Percentiles rank a stretch among this genome's conserved stretches.
These are phyloP conservation scores for Boletus reticuloceps DNA, from an alignment of 768 basidiomycete genomes.

Conservation along the genomic window DNA sequence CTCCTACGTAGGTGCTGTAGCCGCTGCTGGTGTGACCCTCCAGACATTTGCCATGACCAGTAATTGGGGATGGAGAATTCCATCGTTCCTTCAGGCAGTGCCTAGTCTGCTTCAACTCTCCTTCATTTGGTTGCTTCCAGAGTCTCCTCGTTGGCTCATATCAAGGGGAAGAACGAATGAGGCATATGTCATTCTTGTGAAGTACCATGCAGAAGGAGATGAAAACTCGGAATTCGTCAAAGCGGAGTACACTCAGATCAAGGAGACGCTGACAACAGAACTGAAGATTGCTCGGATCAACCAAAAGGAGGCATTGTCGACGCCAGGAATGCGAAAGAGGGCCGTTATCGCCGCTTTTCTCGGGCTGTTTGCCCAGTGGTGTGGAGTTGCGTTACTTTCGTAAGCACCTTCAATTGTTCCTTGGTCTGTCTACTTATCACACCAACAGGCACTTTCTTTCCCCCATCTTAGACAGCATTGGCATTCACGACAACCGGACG, in stretches of 20 bases:
- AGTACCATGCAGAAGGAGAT: slow-evolving; percentile 63
- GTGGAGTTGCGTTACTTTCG: slow-evolving; percentile 12
- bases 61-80: slow-evolving; percentile 72
- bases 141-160: slow-evolving; percentile 65
- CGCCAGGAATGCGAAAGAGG: slow-evolving; percentile 16
- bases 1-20: slow-evolving; percentile 10
- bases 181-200: slow-evolving; percentile 47
- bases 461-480: slow-evolving; percentile 16
- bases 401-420: background rate
- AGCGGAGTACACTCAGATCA: slow-evolving; percentile 56
- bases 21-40: slow-evolving; percentile 53
- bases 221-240: slow-evolving; percentile 49
- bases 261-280: slow-evolving; percentile 45
- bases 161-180: slow-evolving; percentile 52
- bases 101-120: slow-evolving; percentile 53
- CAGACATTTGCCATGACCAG: slow-evolving; percentile 58
- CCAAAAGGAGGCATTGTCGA: background rate
- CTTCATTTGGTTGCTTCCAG: slow-evolving; percentile 59
- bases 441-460: slow-evolving; percentile 8
- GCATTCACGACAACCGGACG: slow-evolving; percentile 21
- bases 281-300: background rate
- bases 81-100: slow-evolving; percentile 51
- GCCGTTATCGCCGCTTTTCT: slow-evolving; percentile 10
- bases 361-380: slow-evolving; percentile 13
- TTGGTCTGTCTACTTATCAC: background rate